Evolutionary conservation across 1,139 yeast species (phyloP).

Genomic region (Yamadazyma triangularis): DNA sequence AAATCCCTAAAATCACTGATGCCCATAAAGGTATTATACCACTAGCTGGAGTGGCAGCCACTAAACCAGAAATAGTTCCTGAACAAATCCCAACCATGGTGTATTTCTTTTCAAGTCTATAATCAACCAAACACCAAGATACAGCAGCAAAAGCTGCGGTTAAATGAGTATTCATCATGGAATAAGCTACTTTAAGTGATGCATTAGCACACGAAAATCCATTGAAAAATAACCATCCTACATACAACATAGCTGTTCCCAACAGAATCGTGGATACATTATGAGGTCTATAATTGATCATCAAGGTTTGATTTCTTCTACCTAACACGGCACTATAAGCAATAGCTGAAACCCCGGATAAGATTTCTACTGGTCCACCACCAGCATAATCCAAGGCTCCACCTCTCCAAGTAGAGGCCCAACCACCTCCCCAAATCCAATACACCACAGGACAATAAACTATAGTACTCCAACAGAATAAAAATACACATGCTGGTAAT

Average conservation of each 20-base stretch:
- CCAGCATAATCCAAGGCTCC: slow-evolving; percentile 97
- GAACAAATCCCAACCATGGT: slow-evolving; percentile 94
- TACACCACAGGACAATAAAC: slow-evolving; percentile 92
- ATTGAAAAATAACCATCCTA: slow-evolving; percentile 89
- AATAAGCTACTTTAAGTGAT: slow-evolving; percentile 66
- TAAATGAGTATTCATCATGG: slow-evolving; percentile 87
- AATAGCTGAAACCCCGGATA: slow-evolving; percentile 87
- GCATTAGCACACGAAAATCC: slow-evolving; percentile 74
- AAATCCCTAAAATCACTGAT: slow-evolving; percentile 77
- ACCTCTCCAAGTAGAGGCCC: slow-evolving; percentile 74
- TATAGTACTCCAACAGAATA: slow-evolving; percentile 84
- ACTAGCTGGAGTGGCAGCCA: slow-evolving; percentile 94
- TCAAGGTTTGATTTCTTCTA: slow-evolving; percentile 72
- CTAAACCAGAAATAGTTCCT: slow-evolving; percentile 91
- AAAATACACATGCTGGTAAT: slow-evolving; percentile 76
- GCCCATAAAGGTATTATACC: slow-evolving; percentile 93
- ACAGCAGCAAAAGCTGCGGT: slow-evolving; percentile 90
- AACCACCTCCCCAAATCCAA: slow-evolving; percentile 96
- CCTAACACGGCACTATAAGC: slow-evolving; percentile 83
- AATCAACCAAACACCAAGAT: slow-evolving; percentile 90
- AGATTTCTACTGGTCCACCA: slow-evolving; percentile 94
- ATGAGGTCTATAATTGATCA: slow-evolving; percentile 92
- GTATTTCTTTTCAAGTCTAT: slow-evolving; percentile 84
- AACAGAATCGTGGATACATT: slow-evolving; percentile 82
- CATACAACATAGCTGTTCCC: slow-evolving; percentile 61